Conservation (phyloP, 345 rosid genomes). For the Noccaea bulbosa region DNA sequence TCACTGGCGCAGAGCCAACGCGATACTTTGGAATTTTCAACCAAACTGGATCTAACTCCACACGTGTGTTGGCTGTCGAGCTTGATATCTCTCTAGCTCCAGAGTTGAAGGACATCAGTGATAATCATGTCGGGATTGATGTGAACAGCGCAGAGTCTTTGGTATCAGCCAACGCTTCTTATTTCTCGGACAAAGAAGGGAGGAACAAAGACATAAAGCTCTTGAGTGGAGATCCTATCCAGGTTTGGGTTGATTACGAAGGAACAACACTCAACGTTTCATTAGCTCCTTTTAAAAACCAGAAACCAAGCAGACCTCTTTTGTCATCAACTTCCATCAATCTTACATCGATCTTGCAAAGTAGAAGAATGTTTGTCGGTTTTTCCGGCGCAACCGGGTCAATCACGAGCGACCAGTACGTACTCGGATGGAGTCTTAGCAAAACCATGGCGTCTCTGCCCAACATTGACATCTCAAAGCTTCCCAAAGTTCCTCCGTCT, state of each 20-base stretch:
- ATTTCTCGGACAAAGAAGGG: slow-evolving; percentile 40
- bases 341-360: slow-evolving; percentile 50
- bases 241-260: slow-evolving; percentile 70
- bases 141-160: slow-evolving; percentile 52
- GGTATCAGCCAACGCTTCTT: slow-evolving; percentile 47
- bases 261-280: slow-evolving; percentile 52
- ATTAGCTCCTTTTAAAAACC: slow-evolving; percentile 45
- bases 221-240: slow-evolving; percentile 53
- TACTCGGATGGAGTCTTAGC: slow-evolving; percentile 74
- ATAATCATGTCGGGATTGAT: slow-evolving; percentile 71
- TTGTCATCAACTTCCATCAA: slow-evolving; percentile 47
- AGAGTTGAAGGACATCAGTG: slow-evolving; percentile 52
- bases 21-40: slow-evolving; percentile 60
- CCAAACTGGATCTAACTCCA: slow-evolving; percentile 35
- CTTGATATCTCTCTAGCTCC: slow-evolving; percentile 51
- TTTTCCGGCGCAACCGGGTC: slow-evolving; percentile 64
- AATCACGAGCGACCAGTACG: slow-evolving; percentile 46
- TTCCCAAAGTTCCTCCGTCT: slow-evolving; percentile 53
- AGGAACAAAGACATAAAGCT: slow-evolving; percentile 43
- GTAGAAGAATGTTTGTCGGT: slow-evolving; percentile 55
- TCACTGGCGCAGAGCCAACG: slow-evolving; percentile 25
- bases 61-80: slow-evolving; percentile 64
- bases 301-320: slow-evolving; percentile 56
- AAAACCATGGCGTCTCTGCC: slow-evolving; percentile 45
- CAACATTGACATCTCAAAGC: slow-evolving; percentile 49